Evolutionary conservation across 1,284 basidiomycete genomes (phyloP), one percentile per base, ranked within the genome.

Genomic region (Pholiota adiposa): DNA sequence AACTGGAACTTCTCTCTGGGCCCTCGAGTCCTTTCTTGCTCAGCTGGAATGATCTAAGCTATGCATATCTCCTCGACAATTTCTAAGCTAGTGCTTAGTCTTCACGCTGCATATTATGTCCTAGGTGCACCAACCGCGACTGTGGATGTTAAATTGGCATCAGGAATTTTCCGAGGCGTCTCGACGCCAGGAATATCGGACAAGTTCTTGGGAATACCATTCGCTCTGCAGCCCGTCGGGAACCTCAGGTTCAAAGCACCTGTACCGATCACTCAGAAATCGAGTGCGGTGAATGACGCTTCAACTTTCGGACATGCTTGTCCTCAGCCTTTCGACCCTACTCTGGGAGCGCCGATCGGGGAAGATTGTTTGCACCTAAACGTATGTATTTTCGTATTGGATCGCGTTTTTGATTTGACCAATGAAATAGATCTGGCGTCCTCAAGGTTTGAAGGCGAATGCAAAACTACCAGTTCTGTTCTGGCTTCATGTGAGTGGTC

Each of bases 171-270:
- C 64, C 75, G 75, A 9, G 84, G 84, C 1, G 62, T 77, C 3
- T 62, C 73, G 14, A 73, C 75, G 11, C 49, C 68, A 0, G 79
- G 79, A 59, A 79, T 77, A 9, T 80, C 79, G 2, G 83, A 86
- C 58, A 73, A 72, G 61, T 87, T 83, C 80, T 76, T 89, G 2
- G 88, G 88, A 1, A 84, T 93, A 43, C 89, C 87, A 0, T 92
- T 83, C 63, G 88, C 86, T n/a, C 73, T 83, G 59, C 79, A 87
- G 21, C 89, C 87, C 0, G 66, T 82, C 3, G 84, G 84, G 0
- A 34, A 63, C 3, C 72, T 85, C 16, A 79, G 87, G 5, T 88
- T 88, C 75, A 83, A 80, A 62, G 79, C 84, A 25, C 89, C 90
- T 1, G 72, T 82, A 0, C 72, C 85, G 1, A 82, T 88, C 68